Percentiles rank a stretch among this genome's conserved stretches.
These are phyloP conservation scores for Penicillium antarcticum DNA, from an alignment of 495 filamentous ascomycete genomes.

Conservation along the genomic window DNA sequence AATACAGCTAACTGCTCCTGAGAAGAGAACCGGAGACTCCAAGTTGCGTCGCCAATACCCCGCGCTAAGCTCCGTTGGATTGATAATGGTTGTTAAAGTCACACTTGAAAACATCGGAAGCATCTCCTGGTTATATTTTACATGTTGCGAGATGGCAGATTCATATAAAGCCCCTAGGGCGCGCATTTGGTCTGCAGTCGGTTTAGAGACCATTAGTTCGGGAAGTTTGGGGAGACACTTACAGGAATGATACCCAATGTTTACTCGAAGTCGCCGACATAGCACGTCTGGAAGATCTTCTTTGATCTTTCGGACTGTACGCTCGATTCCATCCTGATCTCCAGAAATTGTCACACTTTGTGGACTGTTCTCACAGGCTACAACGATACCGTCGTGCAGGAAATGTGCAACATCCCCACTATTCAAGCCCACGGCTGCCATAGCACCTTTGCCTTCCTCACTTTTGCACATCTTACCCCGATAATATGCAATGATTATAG, in stretches of 20 bases:
- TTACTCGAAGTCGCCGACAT: too few relatives aligned
- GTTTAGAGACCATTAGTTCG: too few relatives aligned
- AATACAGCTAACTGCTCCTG: conserved; percentile 18
- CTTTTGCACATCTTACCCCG: conserved; percentile 21
- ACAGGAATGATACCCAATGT: too few relatives aligned
- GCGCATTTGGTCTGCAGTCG: too few relatives aligned
- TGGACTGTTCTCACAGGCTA: conserved; percentile 47
- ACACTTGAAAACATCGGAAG: conserved; percentile 17
- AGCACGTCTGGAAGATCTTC: too few relatives aligned
- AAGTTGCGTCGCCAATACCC: conserved; percentile 41
- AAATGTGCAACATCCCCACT: conserved; percentile 13
- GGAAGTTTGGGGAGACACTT: too few relatives aligned
- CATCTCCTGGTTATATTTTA: background rate
- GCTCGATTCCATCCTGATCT: too few relatives aligned
- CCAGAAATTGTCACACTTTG: conserved; percentile 41
- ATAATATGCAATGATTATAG: conserved; percentile 38
- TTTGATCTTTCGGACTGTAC: too few relatives aligned
- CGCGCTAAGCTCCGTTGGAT: conserved; percentile 16
- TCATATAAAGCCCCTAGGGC: too few relatives aligned
- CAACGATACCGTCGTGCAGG: conserved; percentile 20
- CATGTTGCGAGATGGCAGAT: conserved; percentile 7
- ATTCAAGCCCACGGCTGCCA: conserved; percentile 42
- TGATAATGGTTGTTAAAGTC: conserved; percentile 9
- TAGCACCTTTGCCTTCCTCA: too few relatives aligned
- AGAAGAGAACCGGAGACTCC: conserved; percentile 17